phyloP scores from a whole-genome alignment of 257 asterid species.

The Solanum piurae region DNA sequence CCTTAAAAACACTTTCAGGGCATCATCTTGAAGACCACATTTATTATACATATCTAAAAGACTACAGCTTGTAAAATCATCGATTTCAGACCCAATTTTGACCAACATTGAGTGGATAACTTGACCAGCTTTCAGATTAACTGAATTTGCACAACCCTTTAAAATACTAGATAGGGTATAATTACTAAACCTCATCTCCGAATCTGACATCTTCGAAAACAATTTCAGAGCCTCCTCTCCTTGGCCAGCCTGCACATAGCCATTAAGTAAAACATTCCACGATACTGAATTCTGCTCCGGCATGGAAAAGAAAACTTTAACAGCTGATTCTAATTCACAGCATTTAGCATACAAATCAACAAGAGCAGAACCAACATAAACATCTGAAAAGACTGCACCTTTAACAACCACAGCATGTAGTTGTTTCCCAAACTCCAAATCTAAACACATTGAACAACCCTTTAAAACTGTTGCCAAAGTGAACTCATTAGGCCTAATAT shows the following conservation, averaged over 20 bases:
- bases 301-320: slow-evolving; percentile 43
- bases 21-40: slow-evolving; percentile 49
- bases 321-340: slow-evolving; percentile 55
- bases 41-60: slow-evolving; percentile 75
- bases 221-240: slow-evolving; percentile 51
- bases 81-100: slow-evolving; percentile 47
- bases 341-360: slow-evolving; percentile 65
- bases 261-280: slow-evolving; percentile 76
- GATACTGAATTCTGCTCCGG: slow-evolving; percentile 61
- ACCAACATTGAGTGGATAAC: slow-evolving; percentile 55
- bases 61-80: slow-evolving; percentile 62
- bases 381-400: slow-evolving; percentile 47
- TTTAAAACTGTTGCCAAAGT: slow-evolving; percentile 66
- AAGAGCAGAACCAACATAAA: slow-evolving; percentile 61
- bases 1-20: slow-evolving; percentile 45
- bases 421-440: slow-evolving; percentile 65
- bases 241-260: slow-evolving; percentile 60
- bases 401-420: slow-evolving; percentile 63
- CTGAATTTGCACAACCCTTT: slow-evolving; percentile 53
- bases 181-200: slow-evolving; percentile 45
- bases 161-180: slow-evolving; percentile 64
- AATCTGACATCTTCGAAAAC: slow-evolving; percentile 43
- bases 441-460: slow-evolving; percentile 54
- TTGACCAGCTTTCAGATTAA: slow-evolving; percentile 38
- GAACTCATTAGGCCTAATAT: slow-evolving; percentile 60